Percentiles rank a stretch among this genome's conserved stretches.
phyloP scores from a whole-genome alignment of 768 basidiomycete genomes.

The Collybia nuda region DNA sequence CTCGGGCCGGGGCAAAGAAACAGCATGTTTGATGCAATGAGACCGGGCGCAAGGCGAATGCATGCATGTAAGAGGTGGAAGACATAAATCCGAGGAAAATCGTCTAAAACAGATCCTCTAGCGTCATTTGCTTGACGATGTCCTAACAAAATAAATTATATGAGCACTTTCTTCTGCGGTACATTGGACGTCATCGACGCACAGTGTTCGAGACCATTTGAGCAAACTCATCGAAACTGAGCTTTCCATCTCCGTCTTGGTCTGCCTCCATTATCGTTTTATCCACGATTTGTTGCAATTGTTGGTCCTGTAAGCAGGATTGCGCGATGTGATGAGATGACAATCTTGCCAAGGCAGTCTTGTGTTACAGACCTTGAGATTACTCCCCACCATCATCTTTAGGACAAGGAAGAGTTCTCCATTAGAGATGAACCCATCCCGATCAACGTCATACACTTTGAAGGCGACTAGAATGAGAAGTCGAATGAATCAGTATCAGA shows the following conservation, averaged over 20 bases:
- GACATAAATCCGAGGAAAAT: background rate
- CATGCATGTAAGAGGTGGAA: background rate
- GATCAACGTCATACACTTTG: slow-evolving; percentile 99
- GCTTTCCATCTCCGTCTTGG: slow-evolving; percentile 95
- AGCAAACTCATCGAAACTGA: slow-evolving; percentile 96
- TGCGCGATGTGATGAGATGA: slow-evolving; percentile 9
- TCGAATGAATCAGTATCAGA: background rate
- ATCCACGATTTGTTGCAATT: slow-evolving; percentile 98
- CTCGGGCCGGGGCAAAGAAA: background rate
- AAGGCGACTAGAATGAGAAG: slow-evolving; percentile 75
- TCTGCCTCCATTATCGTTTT: slow-evolving; percentile 99
- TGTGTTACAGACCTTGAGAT: slow-evolving; percentile 71
- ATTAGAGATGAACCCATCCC: slow-evolving; percentile 97
- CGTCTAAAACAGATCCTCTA: slow-evolving; percentile 86
- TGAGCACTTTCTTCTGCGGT: background rate
- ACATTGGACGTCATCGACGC: slow-evolving; percentile 22
- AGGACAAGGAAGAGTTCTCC: slow-evolving; percentile 97
- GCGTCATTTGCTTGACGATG: slow-evolving; percentile 98
- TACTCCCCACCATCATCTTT: slow-evolving; percentile 99
- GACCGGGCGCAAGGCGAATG: background rate
- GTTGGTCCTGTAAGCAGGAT: slow-evolving; percentile 71
- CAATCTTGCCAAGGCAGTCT: background rate
- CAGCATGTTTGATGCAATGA: background rate
- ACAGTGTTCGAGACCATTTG: slow-evolving; percentile 97
- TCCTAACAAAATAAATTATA: slow-evolving; percentile 54